A percentile compares a stretch with the other conserved stretches of the same genome.
phyloP scores from a whole-genome alignment of 2,329 filamentous ascomycete genomes.

The Fusarium euwallaceae region DNA sequence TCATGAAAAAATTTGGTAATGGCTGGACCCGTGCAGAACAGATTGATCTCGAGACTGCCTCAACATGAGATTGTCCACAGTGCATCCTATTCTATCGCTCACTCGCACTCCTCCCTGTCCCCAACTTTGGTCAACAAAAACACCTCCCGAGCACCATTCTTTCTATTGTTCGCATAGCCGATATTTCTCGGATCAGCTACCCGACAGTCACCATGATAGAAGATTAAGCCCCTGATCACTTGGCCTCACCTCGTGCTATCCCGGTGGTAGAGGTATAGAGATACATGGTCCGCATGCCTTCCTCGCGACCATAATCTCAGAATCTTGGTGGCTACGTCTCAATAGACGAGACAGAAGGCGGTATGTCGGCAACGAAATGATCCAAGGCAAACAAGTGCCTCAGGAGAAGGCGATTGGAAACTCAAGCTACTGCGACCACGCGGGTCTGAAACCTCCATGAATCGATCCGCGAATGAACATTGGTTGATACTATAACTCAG shows the following conservation, averaged over 20 bases:
- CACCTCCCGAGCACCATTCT: not conserved
- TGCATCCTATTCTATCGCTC: not conserved
- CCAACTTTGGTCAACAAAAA: not conserved
- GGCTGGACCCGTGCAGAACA: not conserved
- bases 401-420: not conserved
- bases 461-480: not conserved
- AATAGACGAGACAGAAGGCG: not conserved
- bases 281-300: not conserved
- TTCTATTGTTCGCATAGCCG: not conserved
- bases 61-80: not conserved
- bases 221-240: not conserved
- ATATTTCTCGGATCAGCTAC: not conserved
- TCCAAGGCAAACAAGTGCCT: not conserved
- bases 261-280: not conserved
- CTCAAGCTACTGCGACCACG: not conserved
- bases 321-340: not conserved
- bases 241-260: not conserved
- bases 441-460: not conserved
- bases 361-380: not conserved
- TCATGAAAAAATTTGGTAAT: not conserved
- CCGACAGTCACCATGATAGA: not conserved
- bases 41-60: not conserved
- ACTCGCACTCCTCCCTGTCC: not conserved
- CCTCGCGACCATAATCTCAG: not conserved
- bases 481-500: not conserved